Conservation (phyloP, 2,329 filamentous ascomycete species). For the Trichoderma koningii region DNA sequence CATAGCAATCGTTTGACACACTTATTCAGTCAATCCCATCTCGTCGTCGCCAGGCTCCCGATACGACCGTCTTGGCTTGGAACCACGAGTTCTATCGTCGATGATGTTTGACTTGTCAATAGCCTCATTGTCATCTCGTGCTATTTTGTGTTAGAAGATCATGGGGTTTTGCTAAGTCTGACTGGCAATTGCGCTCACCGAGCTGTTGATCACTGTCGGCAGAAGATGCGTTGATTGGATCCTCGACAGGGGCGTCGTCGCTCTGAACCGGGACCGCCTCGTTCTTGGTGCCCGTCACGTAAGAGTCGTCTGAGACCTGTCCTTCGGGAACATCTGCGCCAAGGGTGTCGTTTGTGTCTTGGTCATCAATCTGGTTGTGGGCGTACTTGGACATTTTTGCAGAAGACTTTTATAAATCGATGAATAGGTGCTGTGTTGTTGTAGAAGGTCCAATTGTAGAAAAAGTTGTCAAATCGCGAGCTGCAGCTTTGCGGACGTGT, state of each 20-base stretch:
- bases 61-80: constrained; percentile 36
- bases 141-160: constrained; percentile 32
- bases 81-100: constrained; percentile 39
- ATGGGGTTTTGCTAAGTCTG: too few species aligned
- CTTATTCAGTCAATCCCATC: background rate
- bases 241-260: constrained; percentile 16
- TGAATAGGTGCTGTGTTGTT: too few species aligned
- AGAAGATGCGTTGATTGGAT: constrained; percentile 5
- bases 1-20: too few species aligned
- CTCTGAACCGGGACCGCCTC: constrained; percentile 21
- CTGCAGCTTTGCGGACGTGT: too few species aligned
- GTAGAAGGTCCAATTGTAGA: too few species aligned
- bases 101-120: constrained; percentile 45
- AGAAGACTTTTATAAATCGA: too few species aligned
- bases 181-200: too few species aligned
- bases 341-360: background rate
- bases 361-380: background rate
- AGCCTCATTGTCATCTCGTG: constrained; percentile 42
- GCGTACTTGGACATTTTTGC: background rate
- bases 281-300: background rate
- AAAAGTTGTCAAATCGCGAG: too few species aligned
- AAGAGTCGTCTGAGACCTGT: constrained; percentile 19
- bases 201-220: constrained; percentile 20
- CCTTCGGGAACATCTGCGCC: constrained; percentile 6
- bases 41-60: constrained; percentile 38